Evolutionary conservation across 768 basidiomycete genomes (phyloP).

Genomic region (Xerocomellus chrysenteron): DNA sequence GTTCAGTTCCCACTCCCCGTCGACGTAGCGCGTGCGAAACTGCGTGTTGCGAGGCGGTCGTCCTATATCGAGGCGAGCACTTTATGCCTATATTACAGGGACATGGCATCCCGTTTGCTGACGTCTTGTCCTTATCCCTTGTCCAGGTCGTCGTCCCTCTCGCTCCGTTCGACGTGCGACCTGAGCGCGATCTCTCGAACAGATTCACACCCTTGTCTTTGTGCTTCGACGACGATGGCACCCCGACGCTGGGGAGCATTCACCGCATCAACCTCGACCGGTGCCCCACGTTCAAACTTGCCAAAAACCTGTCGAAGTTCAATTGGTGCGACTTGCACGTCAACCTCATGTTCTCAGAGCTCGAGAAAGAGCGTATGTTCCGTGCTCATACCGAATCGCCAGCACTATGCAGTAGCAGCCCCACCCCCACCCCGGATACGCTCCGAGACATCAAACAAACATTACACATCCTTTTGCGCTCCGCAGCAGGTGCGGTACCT

Average conservation of each 20-base stretch:
- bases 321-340: constrained; percentile 33
- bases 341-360: constrained; percentile 25
- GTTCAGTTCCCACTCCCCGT: constrained; percentile 48
- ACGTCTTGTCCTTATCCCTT: not conserved
- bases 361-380: not conserved
- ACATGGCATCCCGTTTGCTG: not conserved
- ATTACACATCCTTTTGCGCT: constrained; percentile 27
- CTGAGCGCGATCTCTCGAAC: constrained; percentile 18
- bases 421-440: constrained; percentile 7
- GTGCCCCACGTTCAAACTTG: constrained; percentile 32
- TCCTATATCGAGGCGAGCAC: constrained; percentile 41
- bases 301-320: constrained; percentile 1
- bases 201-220: constrained; percentile 29
- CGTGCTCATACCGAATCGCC: too few relatives aligned
- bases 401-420: too few relatives aligned
- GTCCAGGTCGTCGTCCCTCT: constrained; percentile 22
- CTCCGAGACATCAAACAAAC: constrained; percentile 33
- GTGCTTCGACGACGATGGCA: not conserved
- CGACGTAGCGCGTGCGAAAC: constrained; percentile 33
- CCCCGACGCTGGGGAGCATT: constrained; percentile 34
- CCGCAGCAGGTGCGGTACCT: constrained; percentile 5
- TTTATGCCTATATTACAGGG: not conserved
- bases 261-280: constrained; percentile 39
- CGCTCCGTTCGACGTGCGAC: constrained; percentile 15
- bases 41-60: constrained; percentile 52